Percentiles rank a stretch among this genome's conserved stretches.
These are phyloP conservation scores for Candida argentea DNA, from an alignment of 805 yeast genomes.

Conservation along the genomic window DNA sequence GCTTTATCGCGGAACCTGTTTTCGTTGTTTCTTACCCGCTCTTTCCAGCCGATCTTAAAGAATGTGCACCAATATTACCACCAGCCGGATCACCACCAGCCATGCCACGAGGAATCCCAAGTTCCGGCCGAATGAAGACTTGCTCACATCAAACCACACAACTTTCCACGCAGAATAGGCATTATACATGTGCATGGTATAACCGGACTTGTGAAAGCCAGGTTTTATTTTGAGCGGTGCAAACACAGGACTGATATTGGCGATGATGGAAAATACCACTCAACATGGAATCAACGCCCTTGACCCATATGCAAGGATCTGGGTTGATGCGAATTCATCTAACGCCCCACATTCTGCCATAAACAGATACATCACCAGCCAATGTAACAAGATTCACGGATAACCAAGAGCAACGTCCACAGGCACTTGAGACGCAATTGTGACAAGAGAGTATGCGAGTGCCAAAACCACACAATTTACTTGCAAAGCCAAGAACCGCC, in stretches of 20 bases:
- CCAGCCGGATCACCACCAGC: constrained; percentile 14
- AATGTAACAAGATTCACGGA: constrained; percentile 22
- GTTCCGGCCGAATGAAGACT: constrained; percentile 21
- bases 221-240: constrained; percentile 25
- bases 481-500: constrained; percentile 20
- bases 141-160: constrained; percentile 24
- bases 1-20: too few species aligned
- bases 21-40: too few species aligned
- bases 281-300: constrained; percentile 16
- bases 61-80: too few species aligned
- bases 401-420: constrained; percentile 15
- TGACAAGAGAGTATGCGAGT: constrained; percentile 19
- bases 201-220: constrained; percentile 22
- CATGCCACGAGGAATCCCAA: constrained; percentile 20
- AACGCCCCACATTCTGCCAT: constrained; percentile 18
- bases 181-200: constrained; percentile 27
- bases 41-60: too few species aligned
- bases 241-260: constrained; percentile 22
- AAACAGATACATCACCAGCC: constrained; percentile 21
- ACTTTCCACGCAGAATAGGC: constrained; percentile 21
- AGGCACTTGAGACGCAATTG: constrained; percentile 23
- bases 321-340: constrained; percentile 16
- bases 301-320: constrained; percentile 11
- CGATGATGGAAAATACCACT: constrained; percentile 19
- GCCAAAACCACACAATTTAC: constrained; percentile 18